Percentiles rank a stretch among this genome's conserved stretches.
These are phyloP conservation scores for Trichoderma reesei DNA, from an alignment of 495 filamentous ascomycete species.

Conservation along the genomic window DNA sequence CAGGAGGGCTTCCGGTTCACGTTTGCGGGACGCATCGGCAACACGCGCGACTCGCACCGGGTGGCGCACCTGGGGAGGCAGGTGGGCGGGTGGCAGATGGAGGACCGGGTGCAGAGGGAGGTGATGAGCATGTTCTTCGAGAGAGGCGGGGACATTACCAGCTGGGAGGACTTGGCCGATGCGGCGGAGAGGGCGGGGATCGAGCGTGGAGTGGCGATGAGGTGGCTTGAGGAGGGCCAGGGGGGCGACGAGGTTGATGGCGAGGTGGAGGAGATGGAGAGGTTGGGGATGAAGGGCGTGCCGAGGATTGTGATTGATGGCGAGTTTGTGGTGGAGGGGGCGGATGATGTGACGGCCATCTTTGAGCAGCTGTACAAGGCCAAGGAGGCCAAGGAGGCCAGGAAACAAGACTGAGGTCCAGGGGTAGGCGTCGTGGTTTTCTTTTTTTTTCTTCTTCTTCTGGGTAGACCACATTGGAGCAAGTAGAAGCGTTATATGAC, in stretches of 20 bases:
- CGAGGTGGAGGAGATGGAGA: slow-evolving; percentile 52
- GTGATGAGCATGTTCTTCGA: slow-evolving; percentile 71
- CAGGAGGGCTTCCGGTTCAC: slow-evolving; percentile 62
- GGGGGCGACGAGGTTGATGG: slow-evolving; percentile 62
- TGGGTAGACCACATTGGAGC: too few relatives aligned
- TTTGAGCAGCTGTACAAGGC: slow-evolving; percentile 44
- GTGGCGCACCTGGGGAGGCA: slow-evolving; percentile 61
- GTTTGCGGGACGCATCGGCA: slow-evolving; percentile 65
- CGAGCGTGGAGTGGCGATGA: slow-evolving; percentile 45
- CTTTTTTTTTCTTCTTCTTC: too few relatives aligned
- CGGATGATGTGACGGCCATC: slow-evolving; percentile 50
- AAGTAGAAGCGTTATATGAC: too few relatives aligned
- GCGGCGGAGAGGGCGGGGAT: slow-evolving; percentile 56
- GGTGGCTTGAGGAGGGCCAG: slow-evolving; percentile 51
- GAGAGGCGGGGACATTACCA: slow-evolving; percentile 66
- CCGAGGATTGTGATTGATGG: slow-evolving; percentile 64
- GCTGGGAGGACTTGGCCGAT: slow-evolving; percentile 45
- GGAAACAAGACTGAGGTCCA: neutral
- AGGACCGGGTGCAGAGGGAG: slow-evolving; percentile 55
- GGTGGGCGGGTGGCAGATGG: slow-evolving; percentile 36
- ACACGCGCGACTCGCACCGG: slow-evolving; percentile 66
- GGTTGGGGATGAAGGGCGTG: slow-evolving; percentile 54
- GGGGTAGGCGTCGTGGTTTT: neutral
- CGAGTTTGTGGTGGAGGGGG: slow-evolving; percentile 51
- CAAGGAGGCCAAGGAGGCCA: slow-evolving; percentile 25